Evolutionary conservation across 257 asterid species (phyloP), one percentile per base, ranked within the genome.

Genomic region (Mitragyna speciosa): DNA sequence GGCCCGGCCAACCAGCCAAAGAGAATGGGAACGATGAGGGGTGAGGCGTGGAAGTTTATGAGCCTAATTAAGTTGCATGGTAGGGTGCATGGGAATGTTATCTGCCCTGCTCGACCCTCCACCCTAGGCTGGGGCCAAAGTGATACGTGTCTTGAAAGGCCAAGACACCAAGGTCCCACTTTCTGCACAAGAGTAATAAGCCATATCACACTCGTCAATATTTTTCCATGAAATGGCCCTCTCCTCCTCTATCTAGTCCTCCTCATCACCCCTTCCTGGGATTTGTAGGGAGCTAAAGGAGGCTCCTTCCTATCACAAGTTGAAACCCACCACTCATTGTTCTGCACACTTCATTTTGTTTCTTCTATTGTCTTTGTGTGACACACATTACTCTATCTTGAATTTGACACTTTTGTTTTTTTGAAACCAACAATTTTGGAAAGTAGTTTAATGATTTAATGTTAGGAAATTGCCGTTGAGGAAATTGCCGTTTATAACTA

Each of bases 131-230:
- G 31, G 80, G 78, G 81, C 86, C 84, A 85, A 71, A 78, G 85
- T 84, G 48, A 28, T 19, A 64, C 65, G 3, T 89, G 95, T 92
- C 92, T 82, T 78, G 64, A 82, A 81, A 79, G 33, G 88, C 90
- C 92, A 80, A 85, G 81, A 87, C 97, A 92, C 41, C 19, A 26
- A 79, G 80, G 64, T 88, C 97, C 91, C 85, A 82, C 83, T 82
- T 47, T 19, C 54, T 20, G 65, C 14, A 45, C 75, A n/a, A 59
- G 72, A 65, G 43, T 14, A 75, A 30, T 82, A 36, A 72, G 43
- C 64, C 76, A 64, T 47, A 28, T 72, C 43, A 72, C 76, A 26
- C 33, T 47, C 7, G 43, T 49, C 54, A 41, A 36, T n/a, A 45
- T 47, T 31, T 47, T 11, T 56, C 76, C 30, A 47, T 26, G 22